Evolutionary conservation across 176 grass and related monocot species (phyloP).

Genomic region (Lolium perenne): DNA sequence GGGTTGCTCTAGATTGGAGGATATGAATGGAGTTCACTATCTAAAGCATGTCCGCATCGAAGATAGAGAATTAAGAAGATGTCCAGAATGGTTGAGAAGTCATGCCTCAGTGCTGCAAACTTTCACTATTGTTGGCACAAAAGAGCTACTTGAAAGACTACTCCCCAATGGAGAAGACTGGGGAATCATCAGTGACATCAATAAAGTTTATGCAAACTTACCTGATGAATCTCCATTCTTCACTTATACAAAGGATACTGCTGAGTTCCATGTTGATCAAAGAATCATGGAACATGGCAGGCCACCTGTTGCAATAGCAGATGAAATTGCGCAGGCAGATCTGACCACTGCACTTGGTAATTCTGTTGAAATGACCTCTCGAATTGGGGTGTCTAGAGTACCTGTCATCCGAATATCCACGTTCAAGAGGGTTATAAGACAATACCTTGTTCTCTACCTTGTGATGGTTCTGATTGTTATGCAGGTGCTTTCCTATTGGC

Average conservation of each 20-base stretch:
- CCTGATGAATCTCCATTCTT: conserved; percentile 53
- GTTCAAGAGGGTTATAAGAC: conserved; percentile 17
- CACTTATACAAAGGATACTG: conserved; percentile 55
- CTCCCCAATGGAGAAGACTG: conserved; percentile 47
- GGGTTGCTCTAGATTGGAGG: conserved; percentile 43
- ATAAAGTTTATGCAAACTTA: conserved; percentile 57
- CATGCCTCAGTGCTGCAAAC: conserved; percentile 39
- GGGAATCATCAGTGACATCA: conserved; percentile 47
- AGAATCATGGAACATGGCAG: conserved; percentile 37
- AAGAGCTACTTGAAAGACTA: conserved; percentile 56
- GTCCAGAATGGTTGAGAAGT: conserved; percentile 46
- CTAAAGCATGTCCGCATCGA: conserved; percentile 46
- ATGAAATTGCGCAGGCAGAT: conserved; percentile 3
- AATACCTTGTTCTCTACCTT: conserved; percentile 37
- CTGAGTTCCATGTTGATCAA: conserved; percentile 56
- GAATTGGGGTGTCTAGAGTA: conserved; percentile 2
- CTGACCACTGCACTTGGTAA: conserved; percentile 7
- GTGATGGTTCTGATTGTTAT: conserved; percentile 34
- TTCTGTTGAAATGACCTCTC: conserved; percentile 12
- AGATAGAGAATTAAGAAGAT: conserved; percentile 38
- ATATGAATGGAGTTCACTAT: conserved; percentile 20
- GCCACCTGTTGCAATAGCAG: background rate
- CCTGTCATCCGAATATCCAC: conserved; percentile 14
- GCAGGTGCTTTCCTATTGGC: conserved; percentile 40
- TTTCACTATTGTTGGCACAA: conserved; percentile 47